Base-by-base conservation (phyloP, 2,329 filamentous ascomycete genomes). In the Hymenoscyphus scutula region DNA sequence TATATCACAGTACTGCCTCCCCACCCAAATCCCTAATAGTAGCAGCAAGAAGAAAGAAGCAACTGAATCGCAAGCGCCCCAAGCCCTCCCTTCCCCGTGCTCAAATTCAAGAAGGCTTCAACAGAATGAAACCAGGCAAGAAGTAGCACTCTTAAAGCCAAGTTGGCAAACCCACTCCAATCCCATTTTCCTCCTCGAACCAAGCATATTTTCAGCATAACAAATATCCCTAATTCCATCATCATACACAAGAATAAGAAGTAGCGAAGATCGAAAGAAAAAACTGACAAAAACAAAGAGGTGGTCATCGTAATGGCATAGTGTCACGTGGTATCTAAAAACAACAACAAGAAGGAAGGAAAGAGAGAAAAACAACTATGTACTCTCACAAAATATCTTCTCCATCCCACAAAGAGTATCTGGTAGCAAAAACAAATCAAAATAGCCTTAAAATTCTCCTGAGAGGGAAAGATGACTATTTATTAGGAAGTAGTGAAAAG, bases 281-380 rank as follows among this genome's bases (percentile, higher is more conserved):
- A 48, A 11, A 48, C n/a, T n/a, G n/a, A n/a, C n/a, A 10, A 10
- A 48, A 15, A 10, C 8, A 3, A 23, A 11, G n/a, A 8, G n/a
- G n/a, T 11, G n/a, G 41, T 25, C 41, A 48, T 48, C 41, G 19
- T 48, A 19, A 48, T 48, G 41, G 41, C 41, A 17, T 48, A 34
- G 15, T 48, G 23, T 48, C 41, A 48, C 41, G 41, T 48, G 41
- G 41, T 48, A 48, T 48, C 41, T 48, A 48, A 48, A 48, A 41
- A 8, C 38, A 41, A 48, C 41, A 48, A 17, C 41, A 17, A 48
- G n/a, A 23, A 48, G 19, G 19, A 45, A 45, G 17, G 10, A 23
- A 48, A 48, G 23, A 48, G 23, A 48, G 11, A 48, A 48, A 8
- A 55, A 55, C 23, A 17, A n/a, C n/a, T 48, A 48, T n/a, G 10